Conservation (phyloP, 345 rosid species). For the Durio zibethinus region DNA sequence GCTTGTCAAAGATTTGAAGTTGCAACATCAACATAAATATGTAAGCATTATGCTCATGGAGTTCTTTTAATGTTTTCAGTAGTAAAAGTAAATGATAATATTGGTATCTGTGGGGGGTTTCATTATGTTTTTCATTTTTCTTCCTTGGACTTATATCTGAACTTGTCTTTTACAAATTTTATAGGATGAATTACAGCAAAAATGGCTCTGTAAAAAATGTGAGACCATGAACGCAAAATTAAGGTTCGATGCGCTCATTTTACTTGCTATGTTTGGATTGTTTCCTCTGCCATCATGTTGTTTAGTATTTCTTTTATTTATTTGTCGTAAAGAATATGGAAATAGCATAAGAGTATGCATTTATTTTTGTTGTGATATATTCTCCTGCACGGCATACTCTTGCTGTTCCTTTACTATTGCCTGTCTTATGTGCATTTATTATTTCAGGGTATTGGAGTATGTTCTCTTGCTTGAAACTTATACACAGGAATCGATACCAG, state of each 20-base stretch:
- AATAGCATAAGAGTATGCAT: not conserved
- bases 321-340: not conserved
- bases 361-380: not conserved
- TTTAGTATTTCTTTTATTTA: not conserved
- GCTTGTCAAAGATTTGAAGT: constrained; percentile 94
- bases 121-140: not conserved
- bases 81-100: not conserved
- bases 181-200: constrained; percentile 89
- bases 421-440: constrained; percentile 9
- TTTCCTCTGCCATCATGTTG: not conserved
- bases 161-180: constrained; percentile 9
- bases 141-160: not conserved
- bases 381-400: not conserved
- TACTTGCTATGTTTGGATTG: not conserved
- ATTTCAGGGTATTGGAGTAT: constrained; percentile 75
- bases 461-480: constrained; percentile 83
- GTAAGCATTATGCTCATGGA: constrained; percentile 36
- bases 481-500: constrained; percentile 84
- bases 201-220: constrained; percentile 92
- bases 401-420: not conserved
- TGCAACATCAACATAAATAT: constrained; percentile 91
- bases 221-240: constrained; percentile 95
- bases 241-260: constrained; percentile 50
- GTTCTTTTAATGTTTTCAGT: not conserved
- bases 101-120: not conserved